Evolutionary conservation across 163 green algal genomes (phyloP), one percentile per base, ranked within the genome.

Genomic region (Volvox carteri): DNA sequence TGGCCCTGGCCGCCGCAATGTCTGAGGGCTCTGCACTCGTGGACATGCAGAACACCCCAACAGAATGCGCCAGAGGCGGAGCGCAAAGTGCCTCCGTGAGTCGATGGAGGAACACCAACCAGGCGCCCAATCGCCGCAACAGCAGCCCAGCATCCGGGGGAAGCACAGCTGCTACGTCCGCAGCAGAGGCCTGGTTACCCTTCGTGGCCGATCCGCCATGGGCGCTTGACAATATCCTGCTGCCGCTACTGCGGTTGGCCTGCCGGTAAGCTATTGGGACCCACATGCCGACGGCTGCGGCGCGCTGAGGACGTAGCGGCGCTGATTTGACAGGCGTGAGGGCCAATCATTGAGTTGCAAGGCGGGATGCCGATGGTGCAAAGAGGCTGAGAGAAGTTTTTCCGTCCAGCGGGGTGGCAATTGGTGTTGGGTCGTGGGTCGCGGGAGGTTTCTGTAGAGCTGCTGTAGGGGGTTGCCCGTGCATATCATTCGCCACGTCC

Each of bases 241-340:
- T 65, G 19, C 73, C 60, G n/a, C 74, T 79, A 37, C 50, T 73
- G 67, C 75, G 68, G 56, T 65, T 88, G 78, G 83, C 58, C 3
- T 75, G 60, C 77, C 78, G 37, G 83, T 88, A 67, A 16, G 83
- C 9, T 23, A 9, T 19, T 58, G 23, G n/a, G n/a, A n/a, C n/a
- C n/a, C n/a, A n/a, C n/a, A n/a, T n/a, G n/a, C n/a, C n/a, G n/a
- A n/a, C n/a, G n/a, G n/a, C n/a, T n/a, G n/a, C n/a, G n/a, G n/a
- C n/a, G n/a, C n/a, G n/a, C n/a, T n/a, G n/a, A n/a, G n/a, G n/a
- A n/a, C n/a, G n/a, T n/a, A n/a, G n/a, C n/a, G n/a, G n/a, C n/a
- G n/a, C n/a, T n/a, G n/a, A n/a, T n/a, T n/a, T n/a, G n/a, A n/a
- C n/a, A n/a, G n/a, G n/a, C n/a, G n/a, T n/a, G n/a, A n/a, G n/a